Evolutionary conservation across 345 rosid species (phyloP).

Genomic region (Xanthoceras sorbifolium): DNA sequence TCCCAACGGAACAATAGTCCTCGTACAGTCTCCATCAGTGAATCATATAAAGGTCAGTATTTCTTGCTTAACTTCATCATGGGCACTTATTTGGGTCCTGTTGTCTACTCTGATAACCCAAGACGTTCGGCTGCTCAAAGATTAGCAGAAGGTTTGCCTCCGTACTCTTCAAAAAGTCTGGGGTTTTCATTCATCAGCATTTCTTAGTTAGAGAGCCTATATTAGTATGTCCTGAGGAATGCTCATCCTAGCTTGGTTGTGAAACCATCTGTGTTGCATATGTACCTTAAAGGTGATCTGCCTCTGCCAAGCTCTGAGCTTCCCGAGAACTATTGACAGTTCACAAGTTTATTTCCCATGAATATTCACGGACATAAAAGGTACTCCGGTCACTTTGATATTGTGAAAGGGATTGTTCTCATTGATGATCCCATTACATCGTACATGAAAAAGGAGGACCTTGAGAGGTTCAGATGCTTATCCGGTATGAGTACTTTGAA

Average conservation of each 20-base stretch:
- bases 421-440: constrained; percentile 48
- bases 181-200: constrained; percentile 50
- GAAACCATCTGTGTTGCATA: constrained; percentile 36
- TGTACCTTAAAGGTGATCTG: constrained; percentile 50
- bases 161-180: constrained; percentile 52
- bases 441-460: constrained; percentile 32
- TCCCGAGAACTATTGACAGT: constrained; percentile 30
- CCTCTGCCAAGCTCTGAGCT: constrained; percentile 34
- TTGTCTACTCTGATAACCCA: constrained; percentile 61
- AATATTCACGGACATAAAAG: constrained; percentile 49
- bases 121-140: constrained; percentile 57
- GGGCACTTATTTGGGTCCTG: constrained; percentile 68
- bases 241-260: constrained; percentile 42
- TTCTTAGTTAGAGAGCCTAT: constrained; percentile 51
- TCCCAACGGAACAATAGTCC: constrained; percentile 24
- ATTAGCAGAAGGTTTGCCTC: constrained; percentile 44
- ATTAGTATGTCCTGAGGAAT: constrained; percentile 48
- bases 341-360: constrained; percentile 46
- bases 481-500: constrained; percentile 44
- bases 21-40: constrained; percentile 10
- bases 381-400: constrained; percentile 39
- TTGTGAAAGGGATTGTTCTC: constrained; percentile 58
- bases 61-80: too few relatives aligned
- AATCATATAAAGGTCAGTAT: constrained; percentile 37
- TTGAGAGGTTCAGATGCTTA: constrained; percentile 47